Base-by-base conservation (phyloP, 1,284 basidiomycete genomes). In the Athelia sp. region DNA sequence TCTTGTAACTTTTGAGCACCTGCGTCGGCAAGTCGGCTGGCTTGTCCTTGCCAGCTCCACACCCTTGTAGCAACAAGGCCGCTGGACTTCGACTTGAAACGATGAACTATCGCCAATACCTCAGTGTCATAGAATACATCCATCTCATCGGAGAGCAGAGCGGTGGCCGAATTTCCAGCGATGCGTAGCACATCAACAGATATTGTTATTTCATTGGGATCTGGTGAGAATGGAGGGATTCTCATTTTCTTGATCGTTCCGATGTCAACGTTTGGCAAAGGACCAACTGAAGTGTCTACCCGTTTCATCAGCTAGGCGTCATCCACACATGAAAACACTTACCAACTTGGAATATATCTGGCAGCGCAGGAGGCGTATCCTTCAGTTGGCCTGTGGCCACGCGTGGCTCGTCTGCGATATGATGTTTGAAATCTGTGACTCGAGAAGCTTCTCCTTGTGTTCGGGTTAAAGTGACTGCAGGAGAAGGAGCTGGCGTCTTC, bases 121-220 rank as follows among this genome's bases (percentile, higher is more conserved):
- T 91, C 88, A 1, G 73, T 69, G 48, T 91, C 87, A 58, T 90
- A 85, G 61, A 90, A 87, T 14, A 87, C 62, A 53, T 76, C 68
- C 3, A 62, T 57, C 47, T 79, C 70, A 11, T 62, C 65, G 31
- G 61, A 61, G 23, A 87, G 54, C 4, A 40, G 15, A 2, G 71
- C 53, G 1, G 67, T 71, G 3, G 78, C 74, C 6, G 70, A 71
- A 46, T 65, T 71, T 8, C 79, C 82, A 1, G 69, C 63, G 48
- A 91, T 71, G 10, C 69, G 64, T 62, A 90, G 68, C 1, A 87
- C 75, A 31, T 90, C 87, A 3, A 88, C 78, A 15, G 87, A 88
- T 40, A 91, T 76, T 0, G 76, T 82, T 49, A 69, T 71, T n/a
- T 66, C 48, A 45, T 78, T 76, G 1, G 67, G 53, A 48, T 70